These are phyloP conservation scores for Stagonosporopsis vannaccii DNA, from an alignment of 2,329 filamentous ascomycete species.

Conservation along the genomic window DNA sequence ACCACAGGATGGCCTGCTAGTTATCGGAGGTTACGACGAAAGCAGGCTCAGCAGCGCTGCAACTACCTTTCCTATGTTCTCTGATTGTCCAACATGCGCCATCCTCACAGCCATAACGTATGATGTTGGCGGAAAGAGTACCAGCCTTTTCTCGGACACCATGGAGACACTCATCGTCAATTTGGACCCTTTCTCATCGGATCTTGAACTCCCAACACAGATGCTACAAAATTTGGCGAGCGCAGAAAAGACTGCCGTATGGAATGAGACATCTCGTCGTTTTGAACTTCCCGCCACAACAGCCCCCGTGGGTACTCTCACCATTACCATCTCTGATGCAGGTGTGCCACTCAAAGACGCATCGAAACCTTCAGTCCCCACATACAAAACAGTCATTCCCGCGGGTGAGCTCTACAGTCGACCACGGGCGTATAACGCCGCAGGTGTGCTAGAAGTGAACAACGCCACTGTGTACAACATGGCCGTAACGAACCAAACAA, in stretches of 20 bases:
- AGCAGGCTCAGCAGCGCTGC: slow-evolving; percentile 22
- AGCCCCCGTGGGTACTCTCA: slow-evolving; percentile 24
- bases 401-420: slow-evolving; percentile 24
- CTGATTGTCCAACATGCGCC: slow-evolving; percentile 29
- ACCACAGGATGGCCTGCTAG: slow-evolving; percentile 25
- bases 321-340: slow-evolving; percentile 25
- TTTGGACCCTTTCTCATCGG: slow-evolving; percentile 25
- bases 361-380: slow-evolving; percentile 25
- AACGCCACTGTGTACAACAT: slow-evolving; percentile 27
- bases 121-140: slow-evolving; percentile 23
- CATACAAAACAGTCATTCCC: slow-evolving; percentile 27
- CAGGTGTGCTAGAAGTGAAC: slow-evolving; percentile 22
- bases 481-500: slow-evolving; percentile 26
- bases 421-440: slow-evolving; percentile 24
- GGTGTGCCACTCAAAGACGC: slow-evolving; percentile 21
- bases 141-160: slow-evolving; percentile 18
- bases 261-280: slow-evolving; percentile 24
- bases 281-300: slow-evolving; percentile 25
- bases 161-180: slow-evolving; percentile 23
- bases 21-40: slow-evolving; percentile 26
- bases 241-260: slow-evolving; percentile 24
- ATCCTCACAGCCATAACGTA: slow-evolving; percentile 29
- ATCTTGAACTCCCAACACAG: slow-evolving; percentile 17
- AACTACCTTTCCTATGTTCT: slow-evolving; percentile 29
- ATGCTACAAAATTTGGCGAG: slow-evolving; percentile 24